These are phyloP conservation scores for Coprinopsis sp. DNA, from an alignment of 768 basidiomycete genomes.

Conservation along the genomic window DNA sequence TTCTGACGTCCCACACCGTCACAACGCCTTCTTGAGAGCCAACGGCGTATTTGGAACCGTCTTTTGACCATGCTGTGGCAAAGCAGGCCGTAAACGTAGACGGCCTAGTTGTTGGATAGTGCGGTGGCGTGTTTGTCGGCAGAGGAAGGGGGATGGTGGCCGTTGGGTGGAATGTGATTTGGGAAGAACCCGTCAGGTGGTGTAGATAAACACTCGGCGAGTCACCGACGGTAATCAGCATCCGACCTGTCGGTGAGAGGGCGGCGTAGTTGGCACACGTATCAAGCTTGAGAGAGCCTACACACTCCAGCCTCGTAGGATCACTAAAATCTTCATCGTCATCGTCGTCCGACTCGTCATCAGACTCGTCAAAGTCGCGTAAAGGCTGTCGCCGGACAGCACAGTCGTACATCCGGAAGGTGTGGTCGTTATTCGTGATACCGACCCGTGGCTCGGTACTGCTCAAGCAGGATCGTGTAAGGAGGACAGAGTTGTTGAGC, in stretches of 20 bases:
- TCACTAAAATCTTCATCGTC: slow-evolving; percentile 1
- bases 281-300: slow-evolving; percentile 13
- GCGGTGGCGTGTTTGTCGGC: slow-evolving; percentile 11
- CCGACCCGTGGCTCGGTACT: slow-evolving; percentile 14
- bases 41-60: slow-evolving; percentile 15
- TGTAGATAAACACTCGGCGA: slow-evolving; percentile 15
- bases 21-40: slow-evolving; percentile 17
- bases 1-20: slow-evolving; percentile 15
- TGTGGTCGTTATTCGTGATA: slow-evolving; percentile 15
- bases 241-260: slow-evolving; percentile 14
- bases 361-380: too few species aligned
- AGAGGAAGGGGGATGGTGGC: slow-evolving; percentile 10
- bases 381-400: slow-evolving; percentile 11
- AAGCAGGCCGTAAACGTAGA: slow-evolving; percentile 17
- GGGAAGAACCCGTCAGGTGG: slow-evolving; percentile 12
- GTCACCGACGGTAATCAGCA: slow-evolving; percentile 15
- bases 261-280: slow-evolving; percentile 14
- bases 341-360: neutral
- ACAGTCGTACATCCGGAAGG: slow-evolving; percentile 15
- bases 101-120: slow-evolving; percentile 14
- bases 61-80: slow-evolving; percentile 12
- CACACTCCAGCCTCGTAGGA: slow-evolving; percentile 4
- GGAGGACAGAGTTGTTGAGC: slow-evolving; percentile 19
- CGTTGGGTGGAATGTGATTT: slow-evolving; percentile 12
- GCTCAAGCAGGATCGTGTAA: slow-evolving; percentile 11